Base-by-base conservation (phyloP, 1,284 basidiomycete genomes). In the Heterobasidion irregulare region DNA sequence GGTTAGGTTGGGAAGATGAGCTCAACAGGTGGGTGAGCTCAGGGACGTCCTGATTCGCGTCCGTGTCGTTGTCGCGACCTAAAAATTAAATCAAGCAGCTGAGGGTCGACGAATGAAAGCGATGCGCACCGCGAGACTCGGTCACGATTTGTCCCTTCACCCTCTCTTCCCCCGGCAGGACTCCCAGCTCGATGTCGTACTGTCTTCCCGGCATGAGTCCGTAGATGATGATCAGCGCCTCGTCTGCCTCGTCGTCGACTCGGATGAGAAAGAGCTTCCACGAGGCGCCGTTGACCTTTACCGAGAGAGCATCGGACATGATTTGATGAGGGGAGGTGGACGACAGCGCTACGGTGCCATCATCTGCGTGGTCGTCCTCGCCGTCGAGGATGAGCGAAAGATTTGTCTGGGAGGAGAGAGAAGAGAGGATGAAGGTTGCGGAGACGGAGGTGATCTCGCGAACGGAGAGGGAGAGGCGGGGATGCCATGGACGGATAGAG, bases 361-460 rank as follows among this genome's bases (percentile, higher is more conserved):
- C 68, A 12, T 70, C 70, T 9, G 16, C 13, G 52, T 76, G 70
- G n/a, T 74, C 73, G 50, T 66, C 67, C 8, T 67, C 66, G 44
- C 75, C 75, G 19, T 76, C 74, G 16, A 18, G 78, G 69, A n/a
- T 75, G 72, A 34, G 73, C 67, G 56, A 76, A 64, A 43, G 72
- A 70, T 43, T 71, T 67, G 53, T 77, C 75, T 49, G 71, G 63
- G 49, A 74, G 65, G 43, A 64, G 38, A 73, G 72, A 3, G 84
- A 83, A 0, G 84, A 82, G 35, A 92, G 77, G 56, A 86, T 77
- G 66, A 92, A 90, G 0, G 88, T 86, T 12, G 79, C 87, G 2
- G 86, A 90, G 53, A 91, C 87, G 0, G 88, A 90, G 35, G 89
- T 89, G 53, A 91, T 83, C 71, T 91, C 88, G 49, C 81, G 78